These are phyloP conservation scores for Wallacemonas sp. DNA, from an alignment of 208 protist species.

Conservation along the genomic window DNA sequence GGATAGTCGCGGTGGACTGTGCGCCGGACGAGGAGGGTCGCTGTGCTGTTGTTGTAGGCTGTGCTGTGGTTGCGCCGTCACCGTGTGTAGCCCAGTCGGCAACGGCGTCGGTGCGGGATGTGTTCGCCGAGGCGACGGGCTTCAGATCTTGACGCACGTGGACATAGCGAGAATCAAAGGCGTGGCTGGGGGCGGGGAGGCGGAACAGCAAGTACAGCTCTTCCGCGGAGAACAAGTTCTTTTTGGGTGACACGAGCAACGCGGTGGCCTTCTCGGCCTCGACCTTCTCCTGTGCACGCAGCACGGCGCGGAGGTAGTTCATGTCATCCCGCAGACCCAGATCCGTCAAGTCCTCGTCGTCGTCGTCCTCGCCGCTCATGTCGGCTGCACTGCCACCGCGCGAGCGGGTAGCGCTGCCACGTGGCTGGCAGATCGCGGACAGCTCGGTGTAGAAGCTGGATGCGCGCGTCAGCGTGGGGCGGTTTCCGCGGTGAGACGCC, in stretches of 20 bases:
- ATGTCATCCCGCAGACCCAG: conserved; percentile 8
- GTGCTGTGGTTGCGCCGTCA: not conserved
- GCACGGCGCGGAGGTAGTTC: conserved; percentile 10
- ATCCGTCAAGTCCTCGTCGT: conserved; percentile 8
- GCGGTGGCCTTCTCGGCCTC: conserved; percentile 14
- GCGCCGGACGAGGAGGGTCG: not conserved
- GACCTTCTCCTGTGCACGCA: conserved; percentile 23
- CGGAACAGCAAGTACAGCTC: conserved; percentile 22
- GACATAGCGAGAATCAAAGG: conserved; percentile 15
- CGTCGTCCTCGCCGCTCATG: not conserved
- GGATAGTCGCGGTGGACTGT: not conserved
- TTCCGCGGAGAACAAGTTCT: conserved; percentile 16
- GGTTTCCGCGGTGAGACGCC: too few relatives aligned
- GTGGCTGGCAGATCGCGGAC: not conserved
- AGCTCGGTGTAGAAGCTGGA: conserved; percentile 4
- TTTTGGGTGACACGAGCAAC: conserved; percentile 3
- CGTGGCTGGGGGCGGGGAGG: conserved; percentile 15
- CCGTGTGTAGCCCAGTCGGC: not conserved
- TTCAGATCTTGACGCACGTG: not conserved
- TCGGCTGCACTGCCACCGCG: not conserved
- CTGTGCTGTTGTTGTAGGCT: not conserved
- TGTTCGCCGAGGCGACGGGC: conserved; percentile 3
- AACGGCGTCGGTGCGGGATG: not conserved
- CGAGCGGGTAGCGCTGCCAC: not conserved
- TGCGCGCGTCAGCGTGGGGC: not conserved